These are phyloP conservation scores for Aquilaria malaccensis DNA, from an alignment of 345 rosid species.

Conservation along the genomic window DNA sequence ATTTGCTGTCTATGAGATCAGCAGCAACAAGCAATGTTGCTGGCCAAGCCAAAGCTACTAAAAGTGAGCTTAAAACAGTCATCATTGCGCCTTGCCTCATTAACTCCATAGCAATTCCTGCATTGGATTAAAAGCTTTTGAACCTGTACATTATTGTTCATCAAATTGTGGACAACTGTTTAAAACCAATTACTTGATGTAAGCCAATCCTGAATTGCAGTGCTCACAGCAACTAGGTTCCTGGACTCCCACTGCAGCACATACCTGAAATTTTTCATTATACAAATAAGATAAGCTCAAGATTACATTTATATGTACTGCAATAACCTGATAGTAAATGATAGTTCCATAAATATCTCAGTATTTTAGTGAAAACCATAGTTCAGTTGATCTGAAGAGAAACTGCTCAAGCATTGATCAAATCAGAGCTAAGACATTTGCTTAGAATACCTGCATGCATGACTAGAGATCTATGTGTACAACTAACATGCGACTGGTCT, in stretches of 20 bases:
- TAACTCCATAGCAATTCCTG: slow-evolving; percentile 70
- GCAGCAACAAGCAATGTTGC: slow-evolving; percentile 74
- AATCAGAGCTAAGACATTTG: no score
- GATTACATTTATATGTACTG: no score
- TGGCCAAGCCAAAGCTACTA: slow-evolving; percentile 90
- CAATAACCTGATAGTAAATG: no score
- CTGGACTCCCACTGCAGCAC: slow-evolving; percentile 89
- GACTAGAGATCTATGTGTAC: no score
- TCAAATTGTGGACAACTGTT: slow-evolving; percentile 12
- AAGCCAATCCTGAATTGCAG: slow-evolving; percentile 96
- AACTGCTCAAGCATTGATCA: no score
- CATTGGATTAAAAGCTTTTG: slow-evolving; percentile 16
- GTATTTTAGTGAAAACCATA: no score
- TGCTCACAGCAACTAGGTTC: slow-evolving; percentile 88
- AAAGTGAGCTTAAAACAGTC: slow-evolving; percentile 79
- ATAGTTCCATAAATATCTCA: no score
- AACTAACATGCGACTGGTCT: no score
- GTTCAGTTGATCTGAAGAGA: no score
- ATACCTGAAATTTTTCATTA: slow-evolving; percentile 39
- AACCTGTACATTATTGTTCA: slow-evolving; percentile 5
- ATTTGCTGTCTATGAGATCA: slow-evolving; percentile 88
- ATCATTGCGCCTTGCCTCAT: slow-evolving; percentile 98
- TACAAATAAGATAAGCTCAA: no score
- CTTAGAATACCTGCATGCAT: no score
- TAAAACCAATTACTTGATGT: slow-evolving; percentile 76